phyloP scores from a whole-genome alignment of 2,329 filamentous ascomycete species.

The Aureobasidium sp. region DNA sequence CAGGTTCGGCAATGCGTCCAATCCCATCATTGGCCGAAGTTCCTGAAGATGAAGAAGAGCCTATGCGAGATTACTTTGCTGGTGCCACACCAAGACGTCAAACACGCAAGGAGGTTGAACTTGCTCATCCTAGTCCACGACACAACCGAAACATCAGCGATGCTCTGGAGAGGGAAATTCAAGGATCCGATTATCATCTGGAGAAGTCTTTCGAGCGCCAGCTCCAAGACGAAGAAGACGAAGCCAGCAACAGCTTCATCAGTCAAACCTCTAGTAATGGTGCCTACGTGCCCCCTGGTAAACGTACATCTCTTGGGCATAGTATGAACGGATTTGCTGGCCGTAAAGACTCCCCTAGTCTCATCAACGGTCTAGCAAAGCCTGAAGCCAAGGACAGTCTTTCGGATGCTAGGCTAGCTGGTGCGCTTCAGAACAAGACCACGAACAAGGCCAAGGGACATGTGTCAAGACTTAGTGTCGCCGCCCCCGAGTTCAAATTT shows the following conservation, averaged over 20 bases:
- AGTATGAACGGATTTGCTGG: background rate
- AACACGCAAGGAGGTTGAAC: slow-evolving; percentile 39
- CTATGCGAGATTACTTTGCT: slow-evolving; percentile 15
- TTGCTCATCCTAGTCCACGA: slow-evolving; percentile 53
- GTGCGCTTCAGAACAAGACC: slow-evolving; percentile 9
- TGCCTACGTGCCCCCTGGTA: slow-evolving; percentile 9
- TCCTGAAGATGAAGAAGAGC: slow-evolving; percentile 63
- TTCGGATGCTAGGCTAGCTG: background rate
- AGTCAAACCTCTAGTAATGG: slow-evolving; percentile 2
- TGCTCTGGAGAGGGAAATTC: slow-evolving; percentile 73
- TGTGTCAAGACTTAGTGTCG: slow-evolving; percentile 72
- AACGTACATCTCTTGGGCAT: background rate
- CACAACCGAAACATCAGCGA: slow-evolving; percentile 66
- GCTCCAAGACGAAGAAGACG: slow-evolving; percentile 58
- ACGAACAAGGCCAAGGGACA: slow-evolving; percentile 12
- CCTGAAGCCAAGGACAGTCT: background rate
- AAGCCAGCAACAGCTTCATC: slow-evolving; percentile 32
- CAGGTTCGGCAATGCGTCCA: slow-evolving; percentile 31
- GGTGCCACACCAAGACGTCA: slow-evolving; percentile 29
- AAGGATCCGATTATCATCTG: slow-evolving; percentile 72
- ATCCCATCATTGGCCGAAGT: slow-evolving; percentile 56
- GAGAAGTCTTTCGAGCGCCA: slow-evolving; percentile 40
- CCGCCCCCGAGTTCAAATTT: slow-evolving; percentile 83
- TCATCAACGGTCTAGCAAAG: background rate
- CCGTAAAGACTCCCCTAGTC: background rate